Conservation (phyloP, 148 eudicot genomes). For the Vaccinium vitisidaea region DNA sequence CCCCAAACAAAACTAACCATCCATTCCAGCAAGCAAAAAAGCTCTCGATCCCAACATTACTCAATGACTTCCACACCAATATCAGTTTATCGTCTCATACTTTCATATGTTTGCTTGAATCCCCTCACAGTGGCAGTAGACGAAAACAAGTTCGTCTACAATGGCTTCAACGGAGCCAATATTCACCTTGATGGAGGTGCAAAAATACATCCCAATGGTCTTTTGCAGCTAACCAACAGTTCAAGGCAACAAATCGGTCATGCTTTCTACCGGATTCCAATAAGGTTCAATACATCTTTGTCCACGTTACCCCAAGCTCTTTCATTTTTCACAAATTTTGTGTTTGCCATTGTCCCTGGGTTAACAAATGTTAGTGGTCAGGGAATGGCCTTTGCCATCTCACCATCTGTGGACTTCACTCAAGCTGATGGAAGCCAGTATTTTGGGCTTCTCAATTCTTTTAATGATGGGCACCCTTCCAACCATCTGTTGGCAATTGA, state of each 20-base stretch:
- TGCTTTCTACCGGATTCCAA: slow-evolving; percentile 22
- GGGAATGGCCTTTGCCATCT: slow-evolving; percentile 29
- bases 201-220: slow-evolving; percentile 22
- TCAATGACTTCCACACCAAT: slow-evolving; percentile 20
- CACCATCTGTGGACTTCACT: slow-evolving; percentile 17
- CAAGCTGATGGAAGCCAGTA: no score
- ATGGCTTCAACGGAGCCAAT: slow-evolving; percentile 22
- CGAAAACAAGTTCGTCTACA: not conserved
- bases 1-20: not conserved
- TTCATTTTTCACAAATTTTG: slow-evolving; percentile 15
- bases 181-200: slow-evolving; percentile 23
- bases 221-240: slow-evolving; percentile 25
- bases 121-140: no score
- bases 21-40: not conserved
- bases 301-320: not conserved
- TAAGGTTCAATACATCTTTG: slow-evolving; percentile 1
- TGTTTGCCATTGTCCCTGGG: slow-evolving; percentile 16
- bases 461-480: no score
- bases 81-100: slow-evolving; percentile 20
- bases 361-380: not conserved
- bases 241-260: slow-evolving; percentile 22
- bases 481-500: no score
- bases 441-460: no score
- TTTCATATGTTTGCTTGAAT: slow-evolving; percentile 19
- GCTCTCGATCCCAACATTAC: not conserved